A percentile compares a stretch with the other conserved stretches of the same genome.
Evolutionary conservation across 768 basidiomycete species (phyloP).

Genomic region (Mycena maculata): DNA sequence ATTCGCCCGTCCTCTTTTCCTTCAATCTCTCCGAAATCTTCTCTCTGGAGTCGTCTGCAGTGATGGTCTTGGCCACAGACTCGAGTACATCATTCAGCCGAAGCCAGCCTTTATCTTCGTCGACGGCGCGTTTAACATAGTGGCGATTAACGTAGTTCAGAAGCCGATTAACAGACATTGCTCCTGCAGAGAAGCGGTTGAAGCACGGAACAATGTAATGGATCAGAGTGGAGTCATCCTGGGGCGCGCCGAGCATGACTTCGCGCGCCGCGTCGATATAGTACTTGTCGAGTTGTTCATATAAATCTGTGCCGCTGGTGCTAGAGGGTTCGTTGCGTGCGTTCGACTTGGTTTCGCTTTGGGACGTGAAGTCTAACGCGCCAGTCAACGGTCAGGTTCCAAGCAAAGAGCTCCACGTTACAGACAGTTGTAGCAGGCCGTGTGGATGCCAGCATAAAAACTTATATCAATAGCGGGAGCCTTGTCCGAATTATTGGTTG

Average conservation of each 20-base stretch:
- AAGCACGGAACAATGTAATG: constrained; percentile 80
- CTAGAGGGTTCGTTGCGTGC: constrained; percentile 51
- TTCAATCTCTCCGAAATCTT: constrained; percentile 67
- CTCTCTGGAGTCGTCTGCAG: constrained; percentile 66
- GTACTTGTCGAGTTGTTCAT: constrained; percentile 79
- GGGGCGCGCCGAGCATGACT: constrained; percentile 69
- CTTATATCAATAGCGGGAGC: constrained; percentile 77
- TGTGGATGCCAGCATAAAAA: constrained; percentile 83
- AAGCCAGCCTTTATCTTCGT: constrained; percentile 85
- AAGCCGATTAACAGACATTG: constrained; percentile 75
- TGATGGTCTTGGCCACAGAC: constrained; percentile 64
- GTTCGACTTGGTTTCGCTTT: constrained; percentile 58
- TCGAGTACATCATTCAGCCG: constrained; percentile 73
- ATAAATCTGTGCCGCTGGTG: constrained; percentile 77
- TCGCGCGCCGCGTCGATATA: constrained; percentile 72
- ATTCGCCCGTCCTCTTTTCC: constrained; percentile 70
- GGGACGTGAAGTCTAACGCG: constrained; percentile 62
- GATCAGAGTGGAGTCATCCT: constrained; percentile 73
- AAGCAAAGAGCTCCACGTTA: constrained; percentile 48
- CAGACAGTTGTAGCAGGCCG: constrained; percentile 88
- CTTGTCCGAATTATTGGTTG: constrained; percentile 68
- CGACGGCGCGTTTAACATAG: constrained; percentile 78
- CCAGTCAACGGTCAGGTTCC: constrained; percentile 33
- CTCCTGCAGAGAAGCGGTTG: constrained; percentile 75
- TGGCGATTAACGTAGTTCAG: constrained; percentile 78